Conservation (phyloP, 2,329 filamentous ascomycete species). For the Exophiala alcalophila region DNA sequence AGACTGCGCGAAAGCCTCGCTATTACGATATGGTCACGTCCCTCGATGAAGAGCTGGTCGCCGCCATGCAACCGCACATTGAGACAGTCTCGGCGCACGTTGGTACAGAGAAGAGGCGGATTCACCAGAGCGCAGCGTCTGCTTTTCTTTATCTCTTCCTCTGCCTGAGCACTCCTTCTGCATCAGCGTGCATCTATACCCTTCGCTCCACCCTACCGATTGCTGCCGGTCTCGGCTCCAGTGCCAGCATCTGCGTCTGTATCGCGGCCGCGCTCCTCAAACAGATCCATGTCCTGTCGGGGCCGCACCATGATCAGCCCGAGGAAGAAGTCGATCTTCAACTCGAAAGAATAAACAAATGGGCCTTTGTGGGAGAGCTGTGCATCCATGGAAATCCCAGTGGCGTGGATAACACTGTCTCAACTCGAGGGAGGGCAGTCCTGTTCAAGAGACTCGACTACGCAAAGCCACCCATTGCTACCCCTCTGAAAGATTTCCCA, state of each 20-base stretch:
- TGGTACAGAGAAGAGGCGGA: slow-evolving; percentile 71
- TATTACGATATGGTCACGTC: slow-evolving; percentile 87
- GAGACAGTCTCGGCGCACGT: slow-evolving; percentile 64
- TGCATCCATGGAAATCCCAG: slow-evolving; percentile 97
- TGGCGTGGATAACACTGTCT: slow-evolving; percentile 94
- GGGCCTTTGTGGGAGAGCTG: slow-evolving; percentile 96
- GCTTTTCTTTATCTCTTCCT: slow-evolving; percentile 92
- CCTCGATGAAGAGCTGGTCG: slow-evolving; percentile 78
- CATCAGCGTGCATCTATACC: slow-evolving; percentile 81
- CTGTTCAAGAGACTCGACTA: slow-evolving; percentile 82
- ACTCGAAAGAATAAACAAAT: slow-evolving; percentile 91
- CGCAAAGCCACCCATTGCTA: slow-evolving; percentile 70
- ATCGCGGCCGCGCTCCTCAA: slow-evolving; percentile 77
- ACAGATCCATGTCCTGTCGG: slow-evolving; percentile 82
- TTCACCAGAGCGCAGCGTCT: slow-evolving; percentile 76
- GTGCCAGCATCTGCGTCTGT: slow-evolving; percentile 91
- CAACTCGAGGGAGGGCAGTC: slow-evolving; percentile 89
- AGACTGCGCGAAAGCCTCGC: slow-evolving; percentile 82
- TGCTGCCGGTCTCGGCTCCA: slow-evolving; percentile 85
- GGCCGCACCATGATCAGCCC: slow-evolving; percentile 89
- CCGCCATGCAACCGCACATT: slow-evolving; percentile 77
- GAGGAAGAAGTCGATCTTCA: slow-evolving; percentile 82
- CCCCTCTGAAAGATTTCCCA: slow-evolving; percentile 79
- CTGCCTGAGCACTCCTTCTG: slow-evolving; percentile 75
- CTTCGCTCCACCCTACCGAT: slow-evolving; percentile 92